Conservation (phyloP, 495 filamentous ascomycete genomes). For the Penicillium daleae region DNA sequence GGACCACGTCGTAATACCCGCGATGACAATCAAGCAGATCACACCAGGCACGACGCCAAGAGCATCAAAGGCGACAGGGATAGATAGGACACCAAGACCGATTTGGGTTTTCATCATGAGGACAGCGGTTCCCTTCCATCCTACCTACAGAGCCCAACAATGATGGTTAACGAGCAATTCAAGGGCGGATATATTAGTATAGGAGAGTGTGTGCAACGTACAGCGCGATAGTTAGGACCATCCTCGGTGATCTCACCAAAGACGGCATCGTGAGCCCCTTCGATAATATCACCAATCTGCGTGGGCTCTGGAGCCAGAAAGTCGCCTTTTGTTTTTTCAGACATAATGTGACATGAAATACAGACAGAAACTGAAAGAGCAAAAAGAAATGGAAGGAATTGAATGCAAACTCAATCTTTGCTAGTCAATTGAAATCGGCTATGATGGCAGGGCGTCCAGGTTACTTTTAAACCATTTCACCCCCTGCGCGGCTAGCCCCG, state of each 20-base stretch:
- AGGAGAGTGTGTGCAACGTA: background rate
- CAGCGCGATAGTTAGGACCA: constrained; percentile 28
- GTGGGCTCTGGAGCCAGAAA: constrained; percentile 8
- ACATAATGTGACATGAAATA: constrained; percentile 14
- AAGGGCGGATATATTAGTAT: background rate
- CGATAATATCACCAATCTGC: constrained; percentile 11
- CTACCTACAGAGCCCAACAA: constrained; percentile 27
- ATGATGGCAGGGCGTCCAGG: background rate
- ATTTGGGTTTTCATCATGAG: constrained; percentile 54
- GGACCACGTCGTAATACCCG: constrained; percentile 70
- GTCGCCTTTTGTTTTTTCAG: constrained; percentile 16
- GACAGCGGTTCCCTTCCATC: constrained; percentile 39
- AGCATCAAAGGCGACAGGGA: constrained; percentile 62
- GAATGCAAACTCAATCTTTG: background rate
- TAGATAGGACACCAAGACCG: constrained; percentile 64
- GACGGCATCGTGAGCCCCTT: constrained; percentile 25
- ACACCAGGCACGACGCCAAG: constrained; percentile 61
- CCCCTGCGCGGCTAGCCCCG: constrained; percentile 1
- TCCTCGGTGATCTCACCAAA: constrained; percentile 27
- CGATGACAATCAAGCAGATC: constrained; percentile 57
- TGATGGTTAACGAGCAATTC: constrained; percentile 6
- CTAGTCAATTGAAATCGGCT: background rate
- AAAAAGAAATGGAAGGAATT: background rate
- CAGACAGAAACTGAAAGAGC: background rate
- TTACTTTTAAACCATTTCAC: background rate